Conservation (phyloP, 441 rosid species). For the Gossypium davidsonii region DNA sequence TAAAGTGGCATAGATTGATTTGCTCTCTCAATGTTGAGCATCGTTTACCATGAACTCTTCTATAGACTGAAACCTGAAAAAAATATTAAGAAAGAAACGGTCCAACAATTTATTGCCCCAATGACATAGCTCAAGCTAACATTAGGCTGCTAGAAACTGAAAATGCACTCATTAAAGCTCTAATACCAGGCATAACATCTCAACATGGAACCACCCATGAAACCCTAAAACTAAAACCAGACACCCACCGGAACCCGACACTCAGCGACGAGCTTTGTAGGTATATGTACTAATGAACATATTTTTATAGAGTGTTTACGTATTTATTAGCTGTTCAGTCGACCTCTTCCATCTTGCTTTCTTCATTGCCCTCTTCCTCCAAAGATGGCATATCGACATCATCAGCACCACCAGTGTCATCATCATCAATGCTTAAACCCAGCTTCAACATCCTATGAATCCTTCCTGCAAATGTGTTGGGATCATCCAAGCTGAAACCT, state of each 20-base stretch:
- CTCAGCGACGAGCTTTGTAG: neutral
- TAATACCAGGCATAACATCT: neutral
- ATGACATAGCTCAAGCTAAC: neutral
- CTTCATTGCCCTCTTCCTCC: slow-evolving; percentile 30
- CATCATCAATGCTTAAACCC: slow-evolving; percentile 30
- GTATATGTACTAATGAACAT: neutral
- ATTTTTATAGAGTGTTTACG: neutral
- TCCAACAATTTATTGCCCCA: neutral
- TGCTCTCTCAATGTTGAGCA: slow-evolving; percentile 12
- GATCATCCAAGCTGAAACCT: slow-evolving; percentile 37
- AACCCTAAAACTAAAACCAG: neutral
- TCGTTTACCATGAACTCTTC: neutral
- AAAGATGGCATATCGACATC: slow-evolving; percentile 32
- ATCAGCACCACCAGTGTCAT: slow-evolving; percentile 17
- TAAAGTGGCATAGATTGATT: neutral
- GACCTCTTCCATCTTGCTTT: slow-evolving; percentile 38
- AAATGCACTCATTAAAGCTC: neutral
- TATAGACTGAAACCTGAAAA: neutral
- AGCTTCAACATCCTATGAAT: slow-evolving; percentile 41
- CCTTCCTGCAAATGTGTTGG: slow-evolving; percentile 34
- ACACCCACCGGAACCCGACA: neutral
- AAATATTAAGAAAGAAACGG: no score
- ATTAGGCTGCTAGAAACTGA: neutral
- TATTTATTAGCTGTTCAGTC: slow-evolving; percentile 12
- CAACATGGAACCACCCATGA: neutral